Percentiles rank a stretch among this genome's conserved stretches.
phyloP scores from a whole-genome alignment of 2,329 filamentous ascomycete genomes.

The Fusarium citri region DNA sequence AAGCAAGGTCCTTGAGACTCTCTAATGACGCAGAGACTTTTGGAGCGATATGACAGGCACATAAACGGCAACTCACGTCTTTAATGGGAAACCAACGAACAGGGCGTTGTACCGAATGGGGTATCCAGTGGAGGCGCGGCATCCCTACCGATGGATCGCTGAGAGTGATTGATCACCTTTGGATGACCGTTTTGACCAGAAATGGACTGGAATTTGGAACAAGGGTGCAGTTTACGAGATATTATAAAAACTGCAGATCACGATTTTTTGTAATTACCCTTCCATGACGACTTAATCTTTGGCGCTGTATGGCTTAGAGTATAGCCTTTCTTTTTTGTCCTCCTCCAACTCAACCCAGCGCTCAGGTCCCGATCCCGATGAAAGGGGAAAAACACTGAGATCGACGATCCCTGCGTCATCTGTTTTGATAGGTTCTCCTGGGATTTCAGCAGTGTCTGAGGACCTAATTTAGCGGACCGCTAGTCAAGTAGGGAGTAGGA shows the following conservation, averaged over 20 bases:
- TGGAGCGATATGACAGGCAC: constrained; percentile 1
- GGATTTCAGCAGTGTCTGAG: neutral
- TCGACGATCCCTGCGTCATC: constrained; percentile 18
- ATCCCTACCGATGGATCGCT: neutral
- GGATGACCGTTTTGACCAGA: neutral
- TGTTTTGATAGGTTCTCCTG: neutral
- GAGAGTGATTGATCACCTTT: neutral
- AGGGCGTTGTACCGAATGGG: neutral
- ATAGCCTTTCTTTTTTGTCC: neutral
- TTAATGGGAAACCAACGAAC: neutral
- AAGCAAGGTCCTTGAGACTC: neutral
- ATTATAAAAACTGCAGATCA: neutral
- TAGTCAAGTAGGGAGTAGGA: constrained; percentile 1
- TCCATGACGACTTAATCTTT: neutral
- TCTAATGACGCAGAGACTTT: neutral
- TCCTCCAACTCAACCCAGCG: neutral
- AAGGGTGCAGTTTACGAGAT: constrained; percentile 4
- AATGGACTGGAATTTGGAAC: neutral
- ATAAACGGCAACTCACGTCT: neutral
- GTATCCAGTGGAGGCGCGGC: constrained; percentile 3
- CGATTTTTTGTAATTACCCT: neutral
- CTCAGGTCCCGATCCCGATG: constrained; percentile 17
- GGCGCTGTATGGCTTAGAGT: neutral
- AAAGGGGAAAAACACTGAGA: neutral
- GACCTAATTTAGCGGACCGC: constrained; percentile 1